Conservation (phyloP, 805 yeast genomes). For the Myxozyma sirexii region DNA sequence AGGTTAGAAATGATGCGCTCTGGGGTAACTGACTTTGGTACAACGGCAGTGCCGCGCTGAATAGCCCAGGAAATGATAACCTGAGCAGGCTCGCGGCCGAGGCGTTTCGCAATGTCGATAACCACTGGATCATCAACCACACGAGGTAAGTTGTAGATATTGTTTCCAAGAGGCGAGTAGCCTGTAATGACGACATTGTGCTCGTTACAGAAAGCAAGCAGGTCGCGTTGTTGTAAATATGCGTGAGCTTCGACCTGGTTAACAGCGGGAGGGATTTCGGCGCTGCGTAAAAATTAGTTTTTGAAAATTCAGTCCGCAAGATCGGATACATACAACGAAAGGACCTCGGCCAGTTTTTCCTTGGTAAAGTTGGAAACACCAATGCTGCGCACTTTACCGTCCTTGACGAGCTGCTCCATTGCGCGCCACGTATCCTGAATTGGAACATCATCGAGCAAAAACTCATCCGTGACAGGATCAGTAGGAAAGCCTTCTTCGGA, state of each 20-base stretch:
- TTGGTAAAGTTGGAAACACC: constrained; percentile 73
- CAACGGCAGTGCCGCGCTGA: constrained; percentile 32
- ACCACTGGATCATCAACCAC: constrained; percentile 44
- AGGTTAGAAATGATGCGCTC: constrained; percentile 56
- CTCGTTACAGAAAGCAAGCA: constrained; percentile 54
- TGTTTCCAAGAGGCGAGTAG: constrained; percentile 73
- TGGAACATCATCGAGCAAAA: constrained; percentile 47
- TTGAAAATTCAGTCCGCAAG: constrained; percentile 50
- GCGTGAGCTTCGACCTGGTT: constrained; percentile 81
- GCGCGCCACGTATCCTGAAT: constrained; percentile 70
- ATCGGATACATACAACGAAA: constrained; percentile 49
- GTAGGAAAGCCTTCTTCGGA: constrained; percentile 49
- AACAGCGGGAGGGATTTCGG: constrained; percentile 62
- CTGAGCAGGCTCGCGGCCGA: constrained; percentile 54
- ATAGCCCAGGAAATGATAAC: constrained; percentile 58
- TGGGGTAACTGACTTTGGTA: constrained; percentile 56
- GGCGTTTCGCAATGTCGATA: constrained; percentile 59
- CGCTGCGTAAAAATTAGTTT: constrained; percentile 47
- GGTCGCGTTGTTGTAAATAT: constrained; percentile 63
- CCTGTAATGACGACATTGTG: constrained; percentile 66
- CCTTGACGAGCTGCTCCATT: constrained; percentile 59
- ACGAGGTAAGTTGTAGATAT: constrained; percentile 68
- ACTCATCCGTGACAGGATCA: constrained; percentile 44
- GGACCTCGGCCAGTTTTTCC: constrained; percentile 53
- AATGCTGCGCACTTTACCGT: constrained; percentile 63